Evolutionary conservation across 148 eudicot species (phyloP), one percentile per base, ranked within the genome.

Genomic region (Silene conica): DNA sequence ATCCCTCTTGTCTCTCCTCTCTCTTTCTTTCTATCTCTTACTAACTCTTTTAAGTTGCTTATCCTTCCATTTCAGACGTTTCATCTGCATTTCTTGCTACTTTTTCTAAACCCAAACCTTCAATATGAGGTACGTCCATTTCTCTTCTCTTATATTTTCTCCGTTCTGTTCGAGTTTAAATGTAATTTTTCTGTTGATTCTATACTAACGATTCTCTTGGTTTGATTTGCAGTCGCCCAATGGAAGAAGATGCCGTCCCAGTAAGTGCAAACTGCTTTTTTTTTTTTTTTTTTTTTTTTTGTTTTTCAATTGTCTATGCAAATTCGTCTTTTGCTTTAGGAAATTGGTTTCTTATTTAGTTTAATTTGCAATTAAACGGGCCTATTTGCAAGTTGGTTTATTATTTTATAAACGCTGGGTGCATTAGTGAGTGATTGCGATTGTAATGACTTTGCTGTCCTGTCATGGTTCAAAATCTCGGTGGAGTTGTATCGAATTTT

Each of bases 191-290:
- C 16, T 43, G 22, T 21, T 74, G 41, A 6, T 65, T 14, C 45
- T 6, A 41, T 25, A 54, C 66, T 74, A 63, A 79, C 22, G 5
- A n/a, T 19, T n/a, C 22, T 57, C 43, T 57, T 57, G 0, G 41
- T 18, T 41, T 69, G 3, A 71, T 69, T 74, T 82, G 74, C 87
- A 91, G 96, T 76, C 91, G 89, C 31, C 88, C 94, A 26, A 86
- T 87, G 94, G 95, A 90, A 34, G 91, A 87, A 77, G 95, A 90
- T 85, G 9, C 43, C 8, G 67, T 81, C 59, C 85, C 87, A 1
- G 96, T 91, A 86, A 87, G 91, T 80, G 73, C 62, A 64, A 38
- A 26, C 1, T 65, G 23, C 69, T 19, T 59, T 65, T 25, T 79
- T 3, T 7, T 5, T 62, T 12, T 28, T 22, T 56, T 28, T n/a